These are phyloP conservation scores for Fusarium solani-melongenae DNA, from an alignment of 2,329 filamentous ascomycete species.

Conservation along the genomic window DNA sequence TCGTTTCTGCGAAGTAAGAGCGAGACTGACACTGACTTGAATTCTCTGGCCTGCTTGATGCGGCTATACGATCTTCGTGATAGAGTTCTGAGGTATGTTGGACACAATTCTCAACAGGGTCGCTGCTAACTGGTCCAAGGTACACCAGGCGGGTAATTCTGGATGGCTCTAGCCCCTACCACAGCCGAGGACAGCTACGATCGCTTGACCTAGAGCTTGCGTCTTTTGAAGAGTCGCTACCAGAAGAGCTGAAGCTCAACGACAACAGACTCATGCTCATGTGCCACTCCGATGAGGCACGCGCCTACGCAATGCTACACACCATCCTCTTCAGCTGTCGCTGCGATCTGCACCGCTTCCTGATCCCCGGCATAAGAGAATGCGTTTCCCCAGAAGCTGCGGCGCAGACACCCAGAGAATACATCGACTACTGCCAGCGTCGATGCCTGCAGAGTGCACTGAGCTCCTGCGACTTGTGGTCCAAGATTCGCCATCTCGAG, in stretches of 20 bases:
- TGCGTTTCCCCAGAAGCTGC: conserved; percentile 23
- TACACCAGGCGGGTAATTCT: conserved; percentile 34
- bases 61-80: conserved; percentile 37
- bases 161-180: conserved; percentile 24
- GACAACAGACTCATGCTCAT: conserved; percentile 35
- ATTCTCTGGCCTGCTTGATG: conserved; percentile 35
- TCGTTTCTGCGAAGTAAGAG: conserved; percentile 16
- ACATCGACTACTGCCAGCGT: conserved; percentile 33
- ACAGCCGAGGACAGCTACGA: conserved; percentile 17
- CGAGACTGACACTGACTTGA: conserved; percentile 14
- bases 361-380: conserved; percentile 41
- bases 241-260: conserved; percentile 33
- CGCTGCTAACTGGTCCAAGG: not conserved
- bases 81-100: conserved; percentile 30
- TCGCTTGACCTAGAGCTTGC: conserved; percentile 34
- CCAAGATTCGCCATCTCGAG: conserved; percentile 18
- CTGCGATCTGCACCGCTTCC: conserved; percentile 42
- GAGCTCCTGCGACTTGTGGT: conserved; percentile 24
- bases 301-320: conserved; percentile 34
- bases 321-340: conserved; percentile 28
- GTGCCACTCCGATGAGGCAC: conserved; percentile 38
- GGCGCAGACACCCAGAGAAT: conserved; percentile 18
- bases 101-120: fast-evolving
- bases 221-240: conserved; percentile 25
- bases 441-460: conserved; percentile 20